A percentile compares a stretch with the other conserved stretches of the same genome.
Conservation (phyloP, 192 early-diverging fungal species). For the Cladochytrium replicatum region DNA sequence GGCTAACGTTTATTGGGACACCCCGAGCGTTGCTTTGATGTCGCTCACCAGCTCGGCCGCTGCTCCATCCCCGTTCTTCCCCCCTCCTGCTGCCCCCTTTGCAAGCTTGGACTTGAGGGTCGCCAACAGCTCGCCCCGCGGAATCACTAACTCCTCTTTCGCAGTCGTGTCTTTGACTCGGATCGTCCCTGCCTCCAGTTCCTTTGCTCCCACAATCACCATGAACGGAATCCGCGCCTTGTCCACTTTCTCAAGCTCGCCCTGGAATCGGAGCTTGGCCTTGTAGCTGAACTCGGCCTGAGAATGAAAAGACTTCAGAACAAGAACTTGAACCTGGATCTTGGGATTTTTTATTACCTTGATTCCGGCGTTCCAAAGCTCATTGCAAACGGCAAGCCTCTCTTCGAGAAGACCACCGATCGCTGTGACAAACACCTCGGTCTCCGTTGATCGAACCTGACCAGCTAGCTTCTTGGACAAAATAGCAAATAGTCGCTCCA, state of each 20-base stretch:
- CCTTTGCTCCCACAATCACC: constrained; percentile 77
- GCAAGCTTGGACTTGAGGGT: too few relatives aligned
- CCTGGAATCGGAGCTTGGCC: constrained; percentile 69
- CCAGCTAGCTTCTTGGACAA: constrained; percentile 51
- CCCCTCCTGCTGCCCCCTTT: constrained; percentile 11
- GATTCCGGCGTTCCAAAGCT: constrained; percentile 89
- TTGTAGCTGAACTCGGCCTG: constrained; percentile 85
- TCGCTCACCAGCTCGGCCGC: too few relatives aligned
- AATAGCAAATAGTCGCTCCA: constrained; percentile 91
- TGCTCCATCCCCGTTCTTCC: too few relatives aligned
- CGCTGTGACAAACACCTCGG: constrained; percentile 77
- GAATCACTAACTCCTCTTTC: too few relatives aligned
- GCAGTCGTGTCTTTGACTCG: constrained; percentile 55
- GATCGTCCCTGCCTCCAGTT: constrained; percentile 69
- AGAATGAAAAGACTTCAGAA: constrained; percentile 7
- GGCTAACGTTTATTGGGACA: too few relatives aligned
- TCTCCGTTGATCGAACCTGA: constrained; percentile 59
- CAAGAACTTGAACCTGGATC: background rate
- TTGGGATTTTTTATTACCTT: constrained; percentile 25
- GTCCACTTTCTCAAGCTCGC: constrained; percentile 73
- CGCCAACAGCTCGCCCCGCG: too few relatives aligned
- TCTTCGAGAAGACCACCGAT: constrained; percentile 74
- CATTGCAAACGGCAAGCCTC: constrained; percentile 72
- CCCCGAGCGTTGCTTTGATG: too few relatives aligned
- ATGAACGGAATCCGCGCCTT: constrained; percentile 80